Conservation (phyloP, 768 basidiomycete genomes). For the Xerocomus potaroensis region DNA sequence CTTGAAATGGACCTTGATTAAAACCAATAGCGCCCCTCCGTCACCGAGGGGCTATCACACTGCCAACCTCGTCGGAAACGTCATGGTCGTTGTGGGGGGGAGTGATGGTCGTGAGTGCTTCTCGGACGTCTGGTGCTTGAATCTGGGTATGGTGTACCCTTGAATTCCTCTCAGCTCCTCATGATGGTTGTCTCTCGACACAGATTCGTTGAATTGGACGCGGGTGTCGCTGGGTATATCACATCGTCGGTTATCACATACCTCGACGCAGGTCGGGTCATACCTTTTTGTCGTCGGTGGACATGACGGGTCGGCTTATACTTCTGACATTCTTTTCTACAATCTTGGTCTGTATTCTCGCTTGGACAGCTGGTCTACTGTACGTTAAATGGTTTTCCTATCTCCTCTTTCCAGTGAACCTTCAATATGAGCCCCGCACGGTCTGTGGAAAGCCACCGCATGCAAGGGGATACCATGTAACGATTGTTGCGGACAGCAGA, state of each 20-base stretch:
- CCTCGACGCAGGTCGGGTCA: conserved; percentile 85
- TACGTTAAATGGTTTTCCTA: neutral
- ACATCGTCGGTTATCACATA: conserved; percentile 74
- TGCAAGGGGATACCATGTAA: conserved; percentile 80
- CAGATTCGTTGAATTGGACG: conserved; percentile 30
- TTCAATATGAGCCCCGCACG: conserved; percentile 75
- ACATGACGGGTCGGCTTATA: conserved; percentile 76
- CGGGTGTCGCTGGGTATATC: conserved; percentile 20
- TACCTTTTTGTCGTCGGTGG: conserved; percentile 89
- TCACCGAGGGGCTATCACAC: conserved; percentile 83
- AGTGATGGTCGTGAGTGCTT: conserved; percentile 89
- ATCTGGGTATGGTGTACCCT: conserved; percentile 63
- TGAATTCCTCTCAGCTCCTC: neutral
- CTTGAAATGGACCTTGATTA: conserved; percentile 57
- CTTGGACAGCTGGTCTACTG: neutral
- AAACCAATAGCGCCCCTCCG: conserved; percentile 54
- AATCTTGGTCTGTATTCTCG: conserved; percentile 67
- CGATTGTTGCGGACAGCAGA: conserved; percentile 78
- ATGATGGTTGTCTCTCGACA: neutral
- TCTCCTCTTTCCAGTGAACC: conserved; percentile 70
- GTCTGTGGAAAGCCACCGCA: conserved; percentile 66
- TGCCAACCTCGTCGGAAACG: conserved; percentile 77
- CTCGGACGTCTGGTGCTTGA: conserved; percentile 81
- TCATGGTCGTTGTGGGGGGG: conserved; percentile 88
- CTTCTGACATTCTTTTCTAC: conserved; percentile 71